These are phyloP conservation scores for Neurospora discreta DNA, from an alignment of 495 filamentous ascomycete species.

Conservation along the genomic window DNA sequence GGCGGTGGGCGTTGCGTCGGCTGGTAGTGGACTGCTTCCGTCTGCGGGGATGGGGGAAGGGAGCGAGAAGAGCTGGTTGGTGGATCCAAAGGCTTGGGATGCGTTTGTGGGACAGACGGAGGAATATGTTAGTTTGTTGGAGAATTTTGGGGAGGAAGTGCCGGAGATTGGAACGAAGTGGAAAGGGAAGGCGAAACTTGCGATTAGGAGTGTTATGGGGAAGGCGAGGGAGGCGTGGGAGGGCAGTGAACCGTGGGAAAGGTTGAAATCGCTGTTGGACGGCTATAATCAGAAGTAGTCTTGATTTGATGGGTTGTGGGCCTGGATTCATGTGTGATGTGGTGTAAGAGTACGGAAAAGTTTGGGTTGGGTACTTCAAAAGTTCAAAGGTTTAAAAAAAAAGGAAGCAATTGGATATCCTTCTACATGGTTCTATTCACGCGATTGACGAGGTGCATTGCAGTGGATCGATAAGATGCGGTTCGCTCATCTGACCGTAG, in stretches of 20 bases:
- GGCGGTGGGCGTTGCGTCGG: slow-evolving; percentile 30
- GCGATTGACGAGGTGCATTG: too few species aligned
- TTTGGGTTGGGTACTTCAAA: background rate
- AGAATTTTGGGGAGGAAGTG: slow-evolving; percentile 46
- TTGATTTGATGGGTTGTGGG: background rate
- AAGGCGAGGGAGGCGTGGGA: slow-evolving; percentile 80
- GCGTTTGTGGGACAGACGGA: slow-evolving; percentile 52
- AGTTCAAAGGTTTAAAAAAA: background rate
- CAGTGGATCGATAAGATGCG: too few species aligned
- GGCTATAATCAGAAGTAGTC: slow-evolving; percentile 45
- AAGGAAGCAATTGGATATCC: too few species aligned
- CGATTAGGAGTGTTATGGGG: slow-evolving; percentile 67
- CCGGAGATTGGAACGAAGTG: slow-evolving; percentile 52
- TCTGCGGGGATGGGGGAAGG: slow-evolving; percentile 5
- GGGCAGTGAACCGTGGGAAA: slow-evolving; percentile 57
- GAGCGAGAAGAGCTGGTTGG: slow-evolving; percentile 31
- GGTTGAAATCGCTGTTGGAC: slow-evolving; percentile 47
- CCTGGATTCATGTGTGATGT: background rate
- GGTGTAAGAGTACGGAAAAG: background rate
- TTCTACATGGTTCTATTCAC: too few species aligned
- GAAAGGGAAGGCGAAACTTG: slow-evolving; percentile 80
- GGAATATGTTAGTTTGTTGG: slow-evolving; percentile 53
- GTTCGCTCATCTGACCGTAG: background rate
- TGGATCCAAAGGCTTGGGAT: slow-evolving; percentile 42
- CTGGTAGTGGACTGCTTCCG: slow-evolving; percentile 9